phyloP scores from a whole-genome alignment of 768 basidiomycete genomes.

The Wakefieldia striispora region DNA sequence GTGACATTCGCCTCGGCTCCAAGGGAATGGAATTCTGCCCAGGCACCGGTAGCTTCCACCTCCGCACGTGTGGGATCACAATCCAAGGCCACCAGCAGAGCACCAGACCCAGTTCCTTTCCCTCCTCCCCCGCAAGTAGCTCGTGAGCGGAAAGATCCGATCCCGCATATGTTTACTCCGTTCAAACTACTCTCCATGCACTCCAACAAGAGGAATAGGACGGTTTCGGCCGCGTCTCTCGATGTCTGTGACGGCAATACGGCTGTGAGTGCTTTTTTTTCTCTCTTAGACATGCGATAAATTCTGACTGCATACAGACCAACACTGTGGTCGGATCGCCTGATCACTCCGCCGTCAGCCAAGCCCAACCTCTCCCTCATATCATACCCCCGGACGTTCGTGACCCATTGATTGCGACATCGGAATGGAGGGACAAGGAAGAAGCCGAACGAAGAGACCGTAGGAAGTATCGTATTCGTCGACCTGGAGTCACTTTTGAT shows the following conservation, averaged over 20 bases:
- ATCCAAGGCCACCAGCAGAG: slow-evolving; percentile 15
- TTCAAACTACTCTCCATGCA: slow-evolving; percentile 55
- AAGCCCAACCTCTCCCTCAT: slow-evolving; percentile 45
- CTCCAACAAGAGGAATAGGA: slow-evolving; percentile 53
- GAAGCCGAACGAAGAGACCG: slow-evolving; percentile 48
- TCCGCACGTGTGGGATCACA: slow-evolving; percentile 13
- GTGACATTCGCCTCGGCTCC: slow-evolving; percentile 6
- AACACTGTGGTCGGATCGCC: slow-evolving; percentile 78
- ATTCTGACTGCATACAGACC: slow-evolving; percentile 36
- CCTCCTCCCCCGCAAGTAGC: slow-evolving; percentile 32
- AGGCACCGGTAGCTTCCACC: slow-evolving; percentile 2
- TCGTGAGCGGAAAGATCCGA: slow-evolving; percentile 39
- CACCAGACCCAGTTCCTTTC: slow-evolving; percentile 23
- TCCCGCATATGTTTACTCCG: slow-evolving; percentile 53
- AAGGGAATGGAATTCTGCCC: slow-evolving; percentile 16
- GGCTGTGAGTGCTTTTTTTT: slow-evolving; percentile 49
- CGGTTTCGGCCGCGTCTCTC: slow-evolving; percentile 70
- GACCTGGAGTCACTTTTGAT: slow-evolving; percentile 69
- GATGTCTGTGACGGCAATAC: slow-evolving; percentile 76
- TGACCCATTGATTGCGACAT: slow-evolving; percentile 62
- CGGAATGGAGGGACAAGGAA: slow-evolving; percentile 69
- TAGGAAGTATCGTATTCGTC: slow-evolving; percentile 38
- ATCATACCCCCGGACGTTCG: slow-evolving; percentile 52
- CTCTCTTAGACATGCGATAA: neutral
- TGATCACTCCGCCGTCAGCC: slow-evolving; percentile 65